Base-by-base conservation (phyloP, 257 asterid genomes). In the Fraxinus pennsylvanica region DNA sequence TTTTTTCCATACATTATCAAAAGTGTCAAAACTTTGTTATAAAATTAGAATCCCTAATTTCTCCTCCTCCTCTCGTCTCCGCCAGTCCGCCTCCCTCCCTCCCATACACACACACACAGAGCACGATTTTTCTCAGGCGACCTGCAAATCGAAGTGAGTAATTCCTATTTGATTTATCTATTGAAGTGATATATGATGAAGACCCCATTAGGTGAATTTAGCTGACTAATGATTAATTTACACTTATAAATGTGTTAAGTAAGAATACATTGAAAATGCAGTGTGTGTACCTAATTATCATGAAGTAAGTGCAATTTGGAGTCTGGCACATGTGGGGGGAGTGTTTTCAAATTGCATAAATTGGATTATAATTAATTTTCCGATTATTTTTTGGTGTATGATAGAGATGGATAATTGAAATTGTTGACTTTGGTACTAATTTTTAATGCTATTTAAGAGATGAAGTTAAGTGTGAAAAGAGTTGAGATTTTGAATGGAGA, bases 181-280 rank as follows among this genome's bases (percentile, higher is more conserved):
- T 27, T 74, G 75, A 74, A 67, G 71, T 66, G 76, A 54, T 73
- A n/a, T 22, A 19, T 61, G 81, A 73, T 54, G 73, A 81, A 65
- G 81, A 81, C 78, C 52, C 19, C 72, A 66, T 65, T 50, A 54
- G 50, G 29, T 72, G 72, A 78, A 54, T 41, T 81, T 82, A 75
- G 82, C 71, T 72, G 85, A 84, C 74, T 78, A 72, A 61, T 29
- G 66, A 36, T 52, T 72, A 30, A 9, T 54, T 74, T 19, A 43
- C 30, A 78, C 67, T 41, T 7, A 9, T 22, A 63, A 71, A 73
- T 74, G 74, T 36, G 81, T 76, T 79, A 67, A 85, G 89, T 88
- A 80, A 80, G 85, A 83, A 78, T 78, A 69, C 86, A 76, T 91
- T 89, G 91, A 84, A 79, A 81, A 75, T 83, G 80, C 79, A 43